Conservation (phyloP, 176 grass and related monocot species). For the Dendrocalamus sinicus region DNA sequence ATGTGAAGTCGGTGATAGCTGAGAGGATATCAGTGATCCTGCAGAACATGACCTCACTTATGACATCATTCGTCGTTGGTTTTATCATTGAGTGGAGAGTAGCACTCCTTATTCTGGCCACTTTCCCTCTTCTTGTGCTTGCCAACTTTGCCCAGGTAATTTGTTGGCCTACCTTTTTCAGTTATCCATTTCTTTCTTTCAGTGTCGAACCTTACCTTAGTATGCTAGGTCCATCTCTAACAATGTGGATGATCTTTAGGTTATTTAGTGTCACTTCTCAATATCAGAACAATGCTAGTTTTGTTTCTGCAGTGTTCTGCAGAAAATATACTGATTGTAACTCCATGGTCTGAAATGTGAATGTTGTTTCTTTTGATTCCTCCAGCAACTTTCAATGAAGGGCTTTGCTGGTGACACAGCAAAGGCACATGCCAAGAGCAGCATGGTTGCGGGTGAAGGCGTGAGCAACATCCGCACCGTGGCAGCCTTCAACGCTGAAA, state of each 20-base stretch:
- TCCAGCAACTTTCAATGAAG: slow-evolving; percentile 97
- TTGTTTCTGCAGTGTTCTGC: not conserved
- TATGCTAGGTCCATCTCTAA: not conserved
- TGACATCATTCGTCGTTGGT: slow-evolving; percentile 90
- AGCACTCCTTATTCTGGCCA: slow-evolving; percentile 87
- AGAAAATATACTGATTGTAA: not conserved
- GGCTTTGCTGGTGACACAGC: slow-evolving; percentile 94
- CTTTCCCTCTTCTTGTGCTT: slow-evolving; percentile 95
- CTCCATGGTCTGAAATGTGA: slow-evolving; percentile 17
- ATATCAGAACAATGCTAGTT: not conserved
- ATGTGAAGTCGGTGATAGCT: slow-evolving; percentile 90
- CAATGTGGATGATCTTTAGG: not conserved
- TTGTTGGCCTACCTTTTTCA: slow-evolving; percentile 4
- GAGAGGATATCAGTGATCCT: slow-evolving; percentile 96
- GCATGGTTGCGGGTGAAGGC: slow-evolving; percentile 91
- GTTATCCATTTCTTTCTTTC: not conserved
- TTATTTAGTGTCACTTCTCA: not conserved
- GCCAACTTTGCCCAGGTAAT: slow-evolving; percentile 93
- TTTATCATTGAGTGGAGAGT: slow-evolving; percentile 96
- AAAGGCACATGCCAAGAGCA: slow-evolving; percentile 93
- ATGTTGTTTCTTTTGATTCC: slow-evolving; percentile 24
- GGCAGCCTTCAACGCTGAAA: slow-evolving; percentile 92
- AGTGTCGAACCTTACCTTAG: not conserved
- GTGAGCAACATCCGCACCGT: slow-evolving; percentile 96
- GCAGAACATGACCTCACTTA: slow-evolving; percentile 89